A percentile compares a stretch with the other conserved stretches of the same genome.
phyloP scores from a whole-genome alignment of 2,329 filamentous ascomycete species.

The Saccharata proteae region DNA sequence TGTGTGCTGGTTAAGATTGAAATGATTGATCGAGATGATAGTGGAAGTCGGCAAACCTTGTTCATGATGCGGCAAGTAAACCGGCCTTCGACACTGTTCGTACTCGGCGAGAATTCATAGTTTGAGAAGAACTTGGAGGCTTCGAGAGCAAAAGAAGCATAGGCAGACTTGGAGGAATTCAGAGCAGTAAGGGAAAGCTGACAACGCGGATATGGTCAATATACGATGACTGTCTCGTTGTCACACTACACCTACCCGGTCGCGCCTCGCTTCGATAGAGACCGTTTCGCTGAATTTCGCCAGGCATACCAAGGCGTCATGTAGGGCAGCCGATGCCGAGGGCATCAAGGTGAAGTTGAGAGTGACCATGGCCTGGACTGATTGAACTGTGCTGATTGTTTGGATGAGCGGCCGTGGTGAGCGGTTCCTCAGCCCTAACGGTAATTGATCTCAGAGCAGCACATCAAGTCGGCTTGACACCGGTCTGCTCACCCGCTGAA shows the following conservation, averaged over 20 bases:
- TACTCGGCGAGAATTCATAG: conserved; percentile 48
- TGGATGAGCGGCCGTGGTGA: too few species aligned
- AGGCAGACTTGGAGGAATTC: conserved; percentile 71
- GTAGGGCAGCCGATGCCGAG: conserved; percentile 56
- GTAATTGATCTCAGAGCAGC: too few species aligned
- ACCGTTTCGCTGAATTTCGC: conserved; percentile 72
- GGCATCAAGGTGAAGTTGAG: conserved; percentile 63
- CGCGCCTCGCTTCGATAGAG: conserved; percentile 57
- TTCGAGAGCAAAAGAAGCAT: conserved; percentile 59
- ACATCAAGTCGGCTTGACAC: too few species aligned
- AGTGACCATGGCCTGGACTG: conserved; percentile 35
- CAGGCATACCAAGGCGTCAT: conserved; percentile 62
- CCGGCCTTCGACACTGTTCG: conserved; percentile 27
- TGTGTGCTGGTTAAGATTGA: conserved; percentile 9
- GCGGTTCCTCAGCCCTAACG: too few species aligned
- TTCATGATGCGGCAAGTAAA: conserved; percentile 70
- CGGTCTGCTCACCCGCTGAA: too few species aligned
- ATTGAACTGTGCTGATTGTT: neutral
- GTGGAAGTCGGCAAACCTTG: conserved; percentile 36
- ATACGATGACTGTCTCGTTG: conserved; percentile 11
- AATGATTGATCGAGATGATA: too few species aligned
- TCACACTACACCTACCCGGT: conserved; percentile 40
- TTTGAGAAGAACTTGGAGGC: conserved; percentile 58
- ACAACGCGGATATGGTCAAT: conserved; percentile 3
- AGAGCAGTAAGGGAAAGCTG: conserved; percentile 63